A percentile compares a stretch with the other conserved stretches of the same genome.
Conservation (phyloP, 768 basidiomycete genomes). For the Auriscalpium orientale region DNA sequence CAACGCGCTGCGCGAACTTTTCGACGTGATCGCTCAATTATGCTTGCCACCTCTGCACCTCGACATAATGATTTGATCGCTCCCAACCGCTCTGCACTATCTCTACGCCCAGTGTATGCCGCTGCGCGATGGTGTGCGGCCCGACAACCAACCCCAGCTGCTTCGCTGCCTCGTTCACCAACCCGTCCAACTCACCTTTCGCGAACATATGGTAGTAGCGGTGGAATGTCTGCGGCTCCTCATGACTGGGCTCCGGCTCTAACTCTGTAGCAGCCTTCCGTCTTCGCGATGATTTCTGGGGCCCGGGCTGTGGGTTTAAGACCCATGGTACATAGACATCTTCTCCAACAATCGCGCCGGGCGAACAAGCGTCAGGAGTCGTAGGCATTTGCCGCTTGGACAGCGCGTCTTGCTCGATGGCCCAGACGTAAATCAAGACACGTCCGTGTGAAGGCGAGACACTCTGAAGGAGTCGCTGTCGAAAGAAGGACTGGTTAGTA, state of each 20-base stretch:
- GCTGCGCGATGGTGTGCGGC: slow-evolving; percentile 10
- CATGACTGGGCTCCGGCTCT: neutral
- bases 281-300: neutral
- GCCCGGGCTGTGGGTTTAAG: slow-evolving; percentile 29
- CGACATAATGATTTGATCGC: slow-evolving; percentile 82
- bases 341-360: slow-evolving; percentile 34
- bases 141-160: slow-evolving; percentile 51
- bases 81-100: slow-evolving; percentile 79
- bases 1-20: neutral
- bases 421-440: slow-evolving; percentile 93
- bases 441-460: slow-evolving; percentile 68
- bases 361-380: slow-evolving; percentile 22
- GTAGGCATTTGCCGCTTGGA: slow-evolving; percentile 65
- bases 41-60: slow-evolving; percentile 55
- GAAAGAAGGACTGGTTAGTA: no score
- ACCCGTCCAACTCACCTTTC: slow-evolving; percentile 60
- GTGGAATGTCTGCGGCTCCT: slow-evolving; percentile 49
- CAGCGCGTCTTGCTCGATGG: slow-evolving; percentile 81
- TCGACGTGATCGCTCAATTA: neutral
- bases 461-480: slow-evolving; percentile 52
- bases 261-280: neutral
- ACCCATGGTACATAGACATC: slow-evolving; percentile 95
- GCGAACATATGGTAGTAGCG: slow-evolving; percentile 97
- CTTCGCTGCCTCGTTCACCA: slow-evolving; percentile 57
- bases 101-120: slow-evolving; percentile 41